Conservation (phyloP, 1,284 basidiomycete species). For the Clitocybe nebularis region DNA sequence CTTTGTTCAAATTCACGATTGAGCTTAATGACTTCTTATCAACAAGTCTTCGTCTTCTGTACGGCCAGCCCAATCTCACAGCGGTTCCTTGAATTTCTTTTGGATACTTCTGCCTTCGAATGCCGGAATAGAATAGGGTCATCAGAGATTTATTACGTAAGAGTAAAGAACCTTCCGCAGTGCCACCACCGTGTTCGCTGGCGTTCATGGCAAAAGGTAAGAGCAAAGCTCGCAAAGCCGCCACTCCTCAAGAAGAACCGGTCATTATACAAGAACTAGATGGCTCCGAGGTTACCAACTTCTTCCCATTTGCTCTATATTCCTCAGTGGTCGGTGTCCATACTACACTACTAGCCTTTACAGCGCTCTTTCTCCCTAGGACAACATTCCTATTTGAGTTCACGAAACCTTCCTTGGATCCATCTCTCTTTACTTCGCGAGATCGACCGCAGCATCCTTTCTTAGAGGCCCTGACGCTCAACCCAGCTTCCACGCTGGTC, state of each 20-base stretch:
- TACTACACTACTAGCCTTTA: constrained; percentile 61
- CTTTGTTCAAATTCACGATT: too few relatives aligned
- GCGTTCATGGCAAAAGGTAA: constrained; percentile 13
- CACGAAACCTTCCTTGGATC: constrained; percentile 26
- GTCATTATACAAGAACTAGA: constrained; percentile 3
- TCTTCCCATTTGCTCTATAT: constrained; percentile 47
- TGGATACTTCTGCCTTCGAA: neutral
- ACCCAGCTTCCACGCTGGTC: constrained; percentile 55
- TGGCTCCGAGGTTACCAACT: constrained; percentile 10
- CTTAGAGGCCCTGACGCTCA: constrained; percentile 61
- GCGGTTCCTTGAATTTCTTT: neutral
- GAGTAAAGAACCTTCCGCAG: neutral
- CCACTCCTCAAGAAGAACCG: constrained; percentile 9
- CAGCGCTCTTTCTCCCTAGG: constrained; percentile 63
- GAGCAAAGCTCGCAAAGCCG: constrained; percentile 3
- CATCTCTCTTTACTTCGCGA: constrained; percentile 35
- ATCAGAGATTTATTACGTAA: constrained; percentile 8
- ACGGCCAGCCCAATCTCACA: too few relatives aligned
- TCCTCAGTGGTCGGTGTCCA: constrained; percentile 74
- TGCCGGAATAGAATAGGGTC: neutral
- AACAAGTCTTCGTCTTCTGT: too few relatives aligned
- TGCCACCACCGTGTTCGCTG: neutral
- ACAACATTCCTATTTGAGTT: constrained; percentile 45
- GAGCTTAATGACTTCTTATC: too few relatives aligned
- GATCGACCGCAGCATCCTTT: constrained; percentile 67